phyloP scores from a whole-genome alignment of 2,329 filamentous ascomycete genomes.

The Colletotrichum viniferum region DNA sequence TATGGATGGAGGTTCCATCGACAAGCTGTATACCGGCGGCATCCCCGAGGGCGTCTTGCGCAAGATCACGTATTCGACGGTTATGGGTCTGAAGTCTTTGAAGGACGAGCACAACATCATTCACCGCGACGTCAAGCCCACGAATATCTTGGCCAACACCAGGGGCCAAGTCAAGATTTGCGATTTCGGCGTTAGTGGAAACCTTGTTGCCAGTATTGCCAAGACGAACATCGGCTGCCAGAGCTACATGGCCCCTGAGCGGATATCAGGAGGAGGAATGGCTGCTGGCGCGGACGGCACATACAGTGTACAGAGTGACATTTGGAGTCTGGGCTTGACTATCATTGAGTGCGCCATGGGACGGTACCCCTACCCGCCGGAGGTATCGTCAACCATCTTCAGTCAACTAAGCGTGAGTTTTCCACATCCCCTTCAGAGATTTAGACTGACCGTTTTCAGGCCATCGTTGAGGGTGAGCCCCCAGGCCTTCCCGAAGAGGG shows the following conservation, averaged over 20 bases:
- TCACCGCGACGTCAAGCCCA: constrained; percentile 97
- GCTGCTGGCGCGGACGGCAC: constrained; percentile 79
- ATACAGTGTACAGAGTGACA: constrained; percentile 97
- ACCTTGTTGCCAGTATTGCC: constrained; percentile 94
- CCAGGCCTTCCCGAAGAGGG: constrained; percentile 80
- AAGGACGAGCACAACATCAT: constrained; percentile 99
- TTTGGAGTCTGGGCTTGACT: constrained; percentile 93
- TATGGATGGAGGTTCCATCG: constrained; percentile 98
- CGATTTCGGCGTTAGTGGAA: constrained; percentile 96
- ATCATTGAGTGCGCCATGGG: constrained; percentile 97
- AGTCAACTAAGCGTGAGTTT: constrained; percentile 89
- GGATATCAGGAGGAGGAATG: constrained; percentile 87
- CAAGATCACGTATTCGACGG: constrained; percentile 89
- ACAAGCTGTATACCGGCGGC: constrained; percentile 91
- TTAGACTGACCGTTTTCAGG: constrained; percentile 56
- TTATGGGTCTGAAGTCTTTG: constrained; percentile 88
- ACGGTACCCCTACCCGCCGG: constrained; percentile 93
- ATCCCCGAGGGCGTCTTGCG: constrained; percentile 86
- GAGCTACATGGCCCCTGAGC: constrained; percentile 98
- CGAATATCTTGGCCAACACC: constrained; percentile 94
- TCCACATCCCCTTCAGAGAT: neutral
- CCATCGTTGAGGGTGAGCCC: constrained; percentile 96
- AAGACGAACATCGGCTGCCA: constrained; percentile 99
- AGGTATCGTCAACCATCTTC: constrained; percentile 98
- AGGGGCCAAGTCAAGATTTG: constrained; percentile 95